Evolutionary conservation across 2,329 filamentous ascomycete species (phyloP).

Genomic region (Monilinia fructigena): DNA sequence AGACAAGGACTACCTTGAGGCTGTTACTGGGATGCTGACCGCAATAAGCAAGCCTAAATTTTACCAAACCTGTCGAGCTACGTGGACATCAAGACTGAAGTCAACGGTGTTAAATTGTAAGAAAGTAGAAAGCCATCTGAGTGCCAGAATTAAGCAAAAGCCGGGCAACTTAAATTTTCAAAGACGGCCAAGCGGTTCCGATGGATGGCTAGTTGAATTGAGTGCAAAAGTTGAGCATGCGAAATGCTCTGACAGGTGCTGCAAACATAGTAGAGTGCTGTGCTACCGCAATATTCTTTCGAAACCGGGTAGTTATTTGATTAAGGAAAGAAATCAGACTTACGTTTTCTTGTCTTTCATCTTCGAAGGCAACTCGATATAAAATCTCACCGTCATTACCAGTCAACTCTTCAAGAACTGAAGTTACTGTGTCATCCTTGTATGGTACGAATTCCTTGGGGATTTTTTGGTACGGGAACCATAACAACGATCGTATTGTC

Average conservation of each 20-base stretch:
- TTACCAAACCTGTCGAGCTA: background rate
- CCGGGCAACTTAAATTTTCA: background rate
- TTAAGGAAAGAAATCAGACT: constrained; percentile 27
- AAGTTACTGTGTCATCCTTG: constrained; percentile 37
- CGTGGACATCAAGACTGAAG: background rate
- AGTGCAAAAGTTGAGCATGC: background rate
- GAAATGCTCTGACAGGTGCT: background rate
- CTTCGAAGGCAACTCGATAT: constrained; percentile 40
- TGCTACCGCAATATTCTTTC: constrained; percentile 1
- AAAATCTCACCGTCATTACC: constrained; percentile 26
- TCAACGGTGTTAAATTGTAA: background rate
- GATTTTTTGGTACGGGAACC: constrained; percentile 32
- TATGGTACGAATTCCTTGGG: constrained; percentile 38
- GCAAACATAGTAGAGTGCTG: background rate
- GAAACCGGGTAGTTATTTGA: background rate
- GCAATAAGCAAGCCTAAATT: background rate
- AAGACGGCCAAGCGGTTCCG: background rate
- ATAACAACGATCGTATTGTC: constrained; percentile 32
- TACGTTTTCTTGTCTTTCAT: constrained; percentile 39
- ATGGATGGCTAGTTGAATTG: background rate
- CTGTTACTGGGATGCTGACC: background rate
- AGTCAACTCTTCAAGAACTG: constrained; percentile 34
- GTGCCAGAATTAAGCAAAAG: background rate
- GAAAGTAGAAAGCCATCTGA: constrained; percentile 1
- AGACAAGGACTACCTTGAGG: constrained; percentile 3